These are phyloP conservation scores for Oryza glumipatula DNA, from an alignment of 176 grass and related monocot species.

Conservation along the genomic window DNA sequence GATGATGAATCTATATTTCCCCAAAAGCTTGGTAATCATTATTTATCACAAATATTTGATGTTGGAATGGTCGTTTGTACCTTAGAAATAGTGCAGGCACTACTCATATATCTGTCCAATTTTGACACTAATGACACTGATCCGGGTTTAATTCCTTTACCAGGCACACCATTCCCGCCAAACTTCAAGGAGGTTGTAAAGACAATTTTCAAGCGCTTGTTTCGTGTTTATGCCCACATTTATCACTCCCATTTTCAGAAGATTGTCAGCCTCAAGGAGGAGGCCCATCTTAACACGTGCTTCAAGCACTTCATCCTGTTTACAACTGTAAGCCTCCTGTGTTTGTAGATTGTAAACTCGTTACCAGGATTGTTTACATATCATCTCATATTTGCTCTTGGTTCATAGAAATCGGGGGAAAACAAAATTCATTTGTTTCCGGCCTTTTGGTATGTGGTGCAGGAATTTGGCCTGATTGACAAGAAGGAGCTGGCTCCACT, in stretches of 20 bases:
- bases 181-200: conserved; percentile 99
- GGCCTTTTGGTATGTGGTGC: conserved; percentile 14
- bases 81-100: background rate
- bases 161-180: conserved; percentile 87
- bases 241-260: conserved; percentile 99
- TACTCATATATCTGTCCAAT: background rate
- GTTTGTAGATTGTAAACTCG: background rate
- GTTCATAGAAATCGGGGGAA: background rate
- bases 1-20: conserved; percentile 98
- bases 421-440: background rate
- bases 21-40: conserved; percentile 81
- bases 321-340: conserved; percentile 61
- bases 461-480: conserved; percentile 97
- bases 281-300: conserved; percentile 99
- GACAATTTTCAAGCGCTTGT: conserved; percentile 97
- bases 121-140: conserved; percentile 2
- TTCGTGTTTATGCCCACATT: conserved; percentile 96
- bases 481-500: conserved; percentile 95
- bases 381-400: background rate
- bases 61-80: background rate
- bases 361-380: background rate
- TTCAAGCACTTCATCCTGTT: conserved; percentile 99
- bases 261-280: conserved; percentile 99
- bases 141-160: conserved; percentile 13
- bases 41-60: conserved; percentile 1